phyloP scores from a whole-genome alignment of 2,329 filamentous ascomycete genomes.

The Colletotrichum eremochloae region DNA sequence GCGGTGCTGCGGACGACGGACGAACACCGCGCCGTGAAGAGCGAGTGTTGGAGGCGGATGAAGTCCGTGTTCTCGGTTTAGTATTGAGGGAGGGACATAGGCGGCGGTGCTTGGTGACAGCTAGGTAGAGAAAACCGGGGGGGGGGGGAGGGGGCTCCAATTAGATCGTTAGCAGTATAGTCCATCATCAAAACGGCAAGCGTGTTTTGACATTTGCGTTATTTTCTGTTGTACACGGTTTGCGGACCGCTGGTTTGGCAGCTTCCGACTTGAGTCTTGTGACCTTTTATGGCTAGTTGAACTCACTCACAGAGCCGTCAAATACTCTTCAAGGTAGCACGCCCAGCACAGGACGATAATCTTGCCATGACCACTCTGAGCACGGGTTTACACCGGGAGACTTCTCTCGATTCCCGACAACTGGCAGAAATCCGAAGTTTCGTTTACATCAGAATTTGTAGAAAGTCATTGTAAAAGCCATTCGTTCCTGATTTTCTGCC shows the following conservation, averaged over 20 bases:
- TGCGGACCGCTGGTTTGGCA: no score
- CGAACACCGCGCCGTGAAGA: slow-evolving; percentile 50
- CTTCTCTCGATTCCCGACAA: not conserved
- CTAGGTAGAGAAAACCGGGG: not conserved
- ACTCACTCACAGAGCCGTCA: not conserved
- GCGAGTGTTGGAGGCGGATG: slow-evolving; percentile 51
- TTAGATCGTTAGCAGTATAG: not conserved
- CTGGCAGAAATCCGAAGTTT: no score
- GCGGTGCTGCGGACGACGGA: slow-evolving; percentile 49
- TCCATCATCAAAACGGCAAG: not conserved
- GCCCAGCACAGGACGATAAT: not conserved
- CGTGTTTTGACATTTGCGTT: not conserved
- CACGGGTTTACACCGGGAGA: not conserved
- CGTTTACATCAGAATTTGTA: not conserved
- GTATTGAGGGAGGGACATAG: not conserved
- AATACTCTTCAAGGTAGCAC: not conserved
- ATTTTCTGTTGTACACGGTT: not conserved
- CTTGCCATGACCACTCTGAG: slow-evolving; percentile 55
- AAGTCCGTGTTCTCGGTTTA: slow-evolving; percentile 5
- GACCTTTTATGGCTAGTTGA: not conserved
- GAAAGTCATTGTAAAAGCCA: not conserved
- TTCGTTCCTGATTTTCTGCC: not conserved
- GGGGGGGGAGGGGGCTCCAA: not conserved
- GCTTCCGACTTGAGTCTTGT: no score
- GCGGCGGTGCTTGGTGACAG: not conserved